A percentile compares a stretch with the other conserved stretches of the same genome.
phyloP scores from a whole-genome alignment of 1,284 basidiomycete species.

The Trametes versicolor region DNA sequence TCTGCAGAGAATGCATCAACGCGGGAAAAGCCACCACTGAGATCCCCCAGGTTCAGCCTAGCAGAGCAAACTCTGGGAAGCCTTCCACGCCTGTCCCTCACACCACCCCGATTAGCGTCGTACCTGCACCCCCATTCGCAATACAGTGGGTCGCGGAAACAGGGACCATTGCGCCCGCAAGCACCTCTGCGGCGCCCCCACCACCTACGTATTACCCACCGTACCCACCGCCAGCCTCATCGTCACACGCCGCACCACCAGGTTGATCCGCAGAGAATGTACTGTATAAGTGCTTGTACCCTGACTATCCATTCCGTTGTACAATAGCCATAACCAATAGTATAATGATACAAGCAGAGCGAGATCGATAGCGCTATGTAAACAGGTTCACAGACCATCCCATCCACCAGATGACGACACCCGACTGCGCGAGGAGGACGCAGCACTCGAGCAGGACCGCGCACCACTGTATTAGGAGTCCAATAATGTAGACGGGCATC shows the following conservation, averaged over 20 bases:
- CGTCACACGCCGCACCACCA: neutral
- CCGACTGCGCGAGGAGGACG: constrained; percentile 64
- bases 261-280: neutral
- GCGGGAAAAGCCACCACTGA: constrained; percentile 44
- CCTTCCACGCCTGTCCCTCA: neutral
- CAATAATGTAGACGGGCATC: constrained; percentile 67
- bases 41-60: constrained; percentile 27
- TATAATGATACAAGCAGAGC: constrained; percentile 38
- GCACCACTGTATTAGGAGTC: constrained; percentile 69
- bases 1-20: constrained; percentile 64
- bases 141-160: neutral
- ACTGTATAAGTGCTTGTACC: neutral
- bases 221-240: neutral
- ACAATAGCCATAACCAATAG: constrained; percentile 23
- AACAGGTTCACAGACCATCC: constrained; percentile 70
- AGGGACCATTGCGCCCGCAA: neutral
- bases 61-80: neutral
- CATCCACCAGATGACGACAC: constrained; percentile 72
- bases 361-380: constrained; percentile 43
- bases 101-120: neutral
- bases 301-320: constrained; percentile 11
- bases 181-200: neutral
- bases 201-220: neutral
- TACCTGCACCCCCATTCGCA: neutral
- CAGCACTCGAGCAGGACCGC: constrained; percentile 64